Evolutionary conservation across 805 yeast species (phyloP), one percentile per base, ranked within the genome.

Genomic region (Ogataea trehalophila): DNA sequence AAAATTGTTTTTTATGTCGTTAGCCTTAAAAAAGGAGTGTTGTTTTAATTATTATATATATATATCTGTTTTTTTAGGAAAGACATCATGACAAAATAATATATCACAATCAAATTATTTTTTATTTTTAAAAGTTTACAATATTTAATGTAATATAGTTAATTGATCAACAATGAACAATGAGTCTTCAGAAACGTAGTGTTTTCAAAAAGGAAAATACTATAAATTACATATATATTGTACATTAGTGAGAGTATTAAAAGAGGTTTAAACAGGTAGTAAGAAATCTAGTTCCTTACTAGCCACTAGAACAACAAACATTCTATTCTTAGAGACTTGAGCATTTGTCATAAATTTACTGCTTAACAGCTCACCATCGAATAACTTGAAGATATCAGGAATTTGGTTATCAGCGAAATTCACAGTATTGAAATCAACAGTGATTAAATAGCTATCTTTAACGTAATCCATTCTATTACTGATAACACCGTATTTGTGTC

Each of bases 391-490:
- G 53, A 46, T 58, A 20, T 47, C 47, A 15, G 55, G 63, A 42
- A 50, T 41, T 14, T 51, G 52, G 17, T 48, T 52, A 4, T 45
- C 52, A 5, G 18, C 37, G 29, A 37, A 41, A 37, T 47, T 11
- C 31, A 26, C 51, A 47, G 29, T 56, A 46, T 16, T 41, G 33
- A 37, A 50, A 49, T 43, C 52, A 8, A 62, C 26, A 13, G 58
- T 74, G 29, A 82, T 62, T 45, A 85, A 52, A 60, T 84, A 85
- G 8, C 84, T 75, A 62, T 85, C 91, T 56, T 82, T 83, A 37
- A 81, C 82, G 54, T 72, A 70, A 8, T 61, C 51, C 0, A 79
- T 77, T 44, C 70, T 69, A 17, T 68, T 70, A 13, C 77, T 74
- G 40, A 85, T 67, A 16, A 83, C 89, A 1, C 89, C 91, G 43